A percentile compares a stretch with the other conserved stretches of the same genome.
Evolutionary conservation across 805 yeast species (phyloP).

Genomic region (Lipomyces sp.): DNA sequence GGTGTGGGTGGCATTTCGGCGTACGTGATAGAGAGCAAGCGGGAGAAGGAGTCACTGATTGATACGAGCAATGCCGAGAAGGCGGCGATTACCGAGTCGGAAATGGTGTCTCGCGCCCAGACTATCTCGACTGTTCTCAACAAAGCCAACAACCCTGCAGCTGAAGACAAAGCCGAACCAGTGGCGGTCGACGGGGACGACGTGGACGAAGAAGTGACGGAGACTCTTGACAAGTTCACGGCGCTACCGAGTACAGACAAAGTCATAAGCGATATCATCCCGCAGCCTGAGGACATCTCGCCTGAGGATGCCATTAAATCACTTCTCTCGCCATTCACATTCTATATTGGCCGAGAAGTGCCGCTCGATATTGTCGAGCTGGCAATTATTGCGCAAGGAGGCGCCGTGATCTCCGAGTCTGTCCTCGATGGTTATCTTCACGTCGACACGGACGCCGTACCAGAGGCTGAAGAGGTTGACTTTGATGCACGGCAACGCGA

Average conservation of each 20-base stretch:
- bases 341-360: constrained; percentile 93
- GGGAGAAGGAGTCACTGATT: constrained; percentile 38
- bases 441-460: constrained; percentile 47
- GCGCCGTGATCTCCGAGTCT: constrained; percentile 81
- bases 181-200: constrained; percentile 47
- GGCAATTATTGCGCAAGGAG: constrained; percentile 84
- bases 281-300: constrained; percentile 39
- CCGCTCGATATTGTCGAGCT: constrained; percentile 90
- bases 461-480: constrained; percentile 32
- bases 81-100: constrained; percentile 24
- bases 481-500: constrained; percentile 19
- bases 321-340: constrained; percentile 74
- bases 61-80: constrained; percentile 41
- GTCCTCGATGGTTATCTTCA: constrained; percentile 71
- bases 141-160: constrained; percentile 40
- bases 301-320: constrained; percentile 59
- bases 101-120: constrained; percentile 27
- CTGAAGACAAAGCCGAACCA: constrained; percentile 58
- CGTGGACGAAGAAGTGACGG: constrained; percentile 43
- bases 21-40: constrained; percentile 65
- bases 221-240: constrained; percentile 35
- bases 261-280: constrained; percentile 34
- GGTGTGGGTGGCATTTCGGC: constrained; percentile 90
- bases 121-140: constrained; percentile 22
- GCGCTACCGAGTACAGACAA: constrained; percentile 39